Evolutionary conservation across 2,329 filamentous ascomycete species (phyloP).

Genomic region (Cytospora paraplurivora): DNA sequence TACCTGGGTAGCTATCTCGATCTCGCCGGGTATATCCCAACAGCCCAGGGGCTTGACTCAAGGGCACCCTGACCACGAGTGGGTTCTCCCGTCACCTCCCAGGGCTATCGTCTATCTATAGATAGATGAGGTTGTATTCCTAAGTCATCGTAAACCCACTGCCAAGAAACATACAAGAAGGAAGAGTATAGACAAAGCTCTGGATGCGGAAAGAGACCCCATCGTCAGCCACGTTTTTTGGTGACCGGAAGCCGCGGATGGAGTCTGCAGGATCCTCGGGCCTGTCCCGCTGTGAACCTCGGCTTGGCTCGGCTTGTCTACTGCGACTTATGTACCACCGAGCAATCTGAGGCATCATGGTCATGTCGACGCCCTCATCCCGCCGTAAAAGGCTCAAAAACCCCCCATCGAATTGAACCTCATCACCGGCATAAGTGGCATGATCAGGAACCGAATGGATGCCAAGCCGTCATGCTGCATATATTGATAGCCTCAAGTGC

Average conservation of each 20-base stretch:
- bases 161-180: neutral
- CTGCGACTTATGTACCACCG: too few species aligned
- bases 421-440: too few species aligned
- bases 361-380: too few species aligned
- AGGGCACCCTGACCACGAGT: neutral
- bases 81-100: neutral
- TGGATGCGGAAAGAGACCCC: neutral
- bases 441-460: too few species aligned
- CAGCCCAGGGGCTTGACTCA: neutral
- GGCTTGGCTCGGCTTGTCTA: too few species aligned
- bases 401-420: too few species aligned
- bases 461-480: too few species aligned
- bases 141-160: neutral
- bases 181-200: neutral
- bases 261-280: neutral
- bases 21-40: conserved; percentile 1
- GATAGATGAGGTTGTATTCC: neutral
- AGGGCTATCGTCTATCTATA: neutral
- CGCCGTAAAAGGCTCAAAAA: too few species aligned
- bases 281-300: too few species aligned
- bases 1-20: neutral
- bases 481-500: too few species aligned
- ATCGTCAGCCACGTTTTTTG: neutral
- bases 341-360: too few species aligned
- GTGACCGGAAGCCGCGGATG: neutral